These are phyloP conservation scores for Dactylellina sp. DNA, from an alignment of 2,329 filamentous ascomycete genomes.

Conservation along the genomic window DNA sequence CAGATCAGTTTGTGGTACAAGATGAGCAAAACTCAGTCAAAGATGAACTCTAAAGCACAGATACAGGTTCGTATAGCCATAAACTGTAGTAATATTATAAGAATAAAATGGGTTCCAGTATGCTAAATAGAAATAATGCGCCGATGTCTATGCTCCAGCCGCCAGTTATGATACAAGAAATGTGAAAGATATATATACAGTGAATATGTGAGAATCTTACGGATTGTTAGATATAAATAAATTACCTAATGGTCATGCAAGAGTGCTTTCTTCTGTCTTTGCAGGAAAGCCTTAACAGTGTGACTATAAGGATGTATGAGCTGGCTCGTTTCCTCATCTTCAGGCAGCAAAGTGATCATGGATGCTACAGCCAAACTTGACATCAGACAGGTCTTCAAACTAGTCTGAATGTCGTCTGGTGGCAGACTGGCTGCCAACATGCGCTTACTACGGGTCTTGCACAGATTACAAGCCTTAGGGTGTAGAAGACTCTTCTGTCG, in stretches of 20 bases:
- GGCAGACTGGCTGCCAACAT: constrained; percentile 42
- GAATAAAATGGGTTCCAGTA: constrained; percentile 23
- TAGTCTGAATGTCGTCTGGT: constrained; percentile 47
- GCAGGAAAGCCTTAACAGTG: constrained; percentile 48
- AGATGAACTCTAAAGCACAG: constrained; percentile 22
- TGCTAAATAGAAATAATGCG: constrained; percentile 35
- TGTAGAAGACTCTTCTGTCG: constrained; percentile 42
- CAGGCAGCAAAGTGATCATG: constrained; percentile 39
- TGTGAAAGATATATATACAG: constrained; percentile 42
- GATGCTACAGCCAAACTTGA: constrained; percentile 50
- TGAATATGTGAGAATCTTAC: constrained; percentile 9
- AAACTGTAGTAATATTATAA: too few relatives aligned
- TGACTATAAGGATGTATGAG: constrained; percentile 55
- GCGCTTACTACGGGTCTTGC: constrained; percentile 43
- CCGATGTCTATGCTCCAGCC: constrained; percentile 34
- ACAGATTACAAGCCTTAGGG: constrained; percentile 34
- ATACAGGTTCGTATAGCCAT: too few relatives aligned
- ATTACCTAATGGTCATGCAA: constrained; percentile 12
- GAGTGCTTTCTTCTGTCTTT: constrained; percentile 35
- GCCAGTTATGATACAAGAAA: constrained; percentile 44
- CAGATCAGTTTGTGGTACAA: background rate
- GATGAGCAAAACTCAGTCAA: constrained; percentile 1
- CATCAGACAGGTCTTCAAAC: constrained; percentile 49
- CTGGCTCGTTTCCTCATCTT: constrained; percentile 54
- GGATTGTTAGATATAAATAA: background rate